Base-by-base conservation (phyloP, 2,329 filamentous ascomycete genomes). In the Knufia petricola region DNA sequence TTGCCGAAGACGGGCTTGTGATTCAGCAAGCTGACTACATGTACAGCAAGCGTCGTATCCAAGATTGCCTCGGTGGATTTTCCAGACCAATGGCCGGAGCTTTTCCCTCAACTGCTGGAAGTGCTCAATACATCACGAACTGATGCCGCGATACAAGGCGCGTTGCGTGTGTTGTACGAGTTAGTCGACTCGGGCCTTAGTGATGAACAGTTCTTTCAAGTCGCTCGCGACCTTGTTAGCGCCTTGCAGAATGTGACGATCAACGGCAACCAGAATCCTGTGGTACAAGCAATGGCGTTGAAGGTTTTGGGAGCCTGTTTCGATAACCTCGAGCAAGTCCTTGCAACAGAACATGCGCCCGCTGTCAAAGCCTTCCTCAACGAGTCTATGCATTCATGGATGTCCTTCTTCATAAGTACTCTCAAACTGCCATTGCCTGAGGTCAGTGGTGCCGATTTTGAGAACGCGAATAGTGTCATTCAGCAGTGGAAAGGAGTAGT, bases 1-100 rank as follows among this genome's bases (percentile, higher is more conserved):
- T n/a, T n/a, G n/a, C n/a, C n/a, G n/a, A n/a, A n/a, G 26, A 6
- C 26, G 6, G 6, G 6, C 26, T 6, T 28, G 12, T 28, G 26
- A 6, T 37, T 21, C 39, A 28, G 20, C 32, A 36, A 36, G 2
- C 51, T 58, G 8, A 53, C 56, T 36, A 50, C 46, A 2, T 52
- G 56, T 1, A 87, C 90, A 45, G 94, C 88, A 73, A 87, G 82
- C 58, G 81, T 84, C 3, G 87, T 95, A 53, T 90, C 88, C 72
- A 96, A 95, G 70, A 94, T 98, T 58, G 92, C 92, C 49, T 84
- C 82, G 55, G 79, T 83, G 61, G 92, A 98, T 70, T 96, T 94
- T 63, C 92, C 92, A 46, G 87, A 95, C 52, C 78, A 89, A 60
- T 98, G 92, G 92, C 87, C 89, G n/a, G 78, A 79, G 56, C 78